Evolutionary conservation across 2,329 filamentous ascomycete genomes (phyloP), one percentile per base, ranked within the genome.

Genomic region (Escovopsis sp.): DNA sequence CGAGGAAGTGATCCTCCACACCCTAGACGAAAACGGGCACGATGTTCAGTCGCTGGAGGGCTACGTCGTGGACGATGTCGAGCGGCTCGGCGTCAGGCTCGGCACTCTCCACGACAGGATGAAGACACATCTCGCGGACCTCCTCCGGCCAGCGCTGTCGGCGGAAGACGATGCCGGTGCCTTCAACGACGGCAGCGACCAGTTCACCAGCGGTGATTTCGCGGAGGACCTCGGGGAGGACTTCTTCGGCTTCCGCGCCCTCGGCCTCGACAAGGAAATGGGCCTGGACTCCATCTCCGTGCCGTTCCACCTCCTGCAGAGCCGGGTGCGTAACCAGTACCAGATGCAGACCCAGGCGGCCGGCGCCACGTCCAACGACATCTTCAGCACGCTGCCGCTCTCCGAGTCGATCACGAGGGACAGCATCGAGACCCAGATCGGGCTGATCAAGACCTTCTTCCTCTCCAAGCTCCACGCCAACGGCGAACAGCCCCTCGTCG

Each of bases 221-320:
- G 91, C 91, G 1, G 91, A 95, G 58, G 91, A 98, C 52, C 82
- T 98, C 11, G 89, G 88, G 46, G 91, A 98, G 66, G 91, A 98
- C 64, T 98, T 95, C 73, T 98, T 98, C 55, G 91, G 91, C 25
- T 96, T 98, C 74, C 88, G 87, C 57, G 88, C 94, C 45, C 75
- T 98, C 37, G 91, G 91, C 35, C 72, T 98, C 44, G 87, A 94
- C 54, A 81, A 79, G 51, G 91, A 98, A 57, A 82, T 96, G 57
- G 88, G 88, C 14, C 71, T 91, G 47, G 81, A 89, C 29, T 83
- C 83, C 50, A 75, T 96, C 46, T 88, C 84, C 41, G 91, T 98
- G 31, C 91, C 93, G 20, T 71, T 98, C 44, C 91, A 98, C 64
- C 75, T 98, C 15, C 74, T 98, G 25, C 91, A 96, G 57, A 87